These are phyloP conservation scores for Umbellularia californica DNA, from an alignment of 164 flowering plant species.

Conservation along the genomic window DNA sequence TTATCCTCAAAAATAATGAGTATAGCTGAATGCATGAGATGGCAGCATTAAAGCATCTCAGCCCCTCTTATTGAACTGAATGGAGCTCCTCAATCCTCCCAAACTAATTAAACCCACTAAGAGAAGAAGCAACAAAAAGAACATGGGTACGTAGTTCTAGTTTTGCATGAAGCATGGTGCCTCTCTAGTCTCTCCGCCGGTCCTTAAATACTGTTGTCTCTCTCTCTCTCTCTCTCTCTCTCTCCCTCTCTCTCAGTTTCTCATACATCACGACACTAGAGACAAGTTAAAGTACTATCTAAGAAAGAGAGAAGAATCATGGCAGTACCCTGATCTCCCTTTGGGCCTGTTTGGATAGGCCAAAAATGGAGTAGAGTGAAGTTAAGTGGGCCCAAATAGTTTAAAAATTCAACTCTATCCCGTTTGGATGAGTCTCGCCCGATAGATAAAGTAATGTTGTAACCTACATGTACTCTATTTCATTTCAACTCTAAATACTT, in stretches of 20 bases:
- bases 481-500: no score
- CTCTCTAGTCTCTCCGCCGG: not conserved
- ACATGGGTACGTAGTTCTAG: no score
- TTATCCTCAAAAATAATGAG: not conserved
- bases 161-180: not conserved
- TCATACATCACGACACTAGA: not conserved
- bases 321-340: not conserved
- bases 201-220: not conserved
- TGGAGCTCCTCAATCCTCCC: not conserved
- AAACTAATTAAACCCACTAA: not conserved
- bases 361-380: no score
- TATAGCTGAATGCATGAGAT: constrained; percentile 1
- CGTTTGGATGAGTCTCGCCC: no score
- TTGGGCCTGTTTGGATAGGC: no score
- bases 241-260: no score
- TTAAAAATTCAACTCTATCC: no score
- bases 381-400: no score
- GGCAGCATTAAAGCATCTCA: not conserved
- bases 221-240: no score
- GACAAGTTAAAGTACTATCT: not conserved
- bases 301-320: not conserved
- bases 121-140: not conserved
- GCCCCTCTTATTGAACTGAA: constrained; percentile 1
- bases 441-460: no score
- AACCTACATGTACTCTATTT: no score